These are phyloP conservation scores for Paulownia fortunei DNA, from an alignment of 257 asterid genomes.

Conservation along the genomic window DNA sequence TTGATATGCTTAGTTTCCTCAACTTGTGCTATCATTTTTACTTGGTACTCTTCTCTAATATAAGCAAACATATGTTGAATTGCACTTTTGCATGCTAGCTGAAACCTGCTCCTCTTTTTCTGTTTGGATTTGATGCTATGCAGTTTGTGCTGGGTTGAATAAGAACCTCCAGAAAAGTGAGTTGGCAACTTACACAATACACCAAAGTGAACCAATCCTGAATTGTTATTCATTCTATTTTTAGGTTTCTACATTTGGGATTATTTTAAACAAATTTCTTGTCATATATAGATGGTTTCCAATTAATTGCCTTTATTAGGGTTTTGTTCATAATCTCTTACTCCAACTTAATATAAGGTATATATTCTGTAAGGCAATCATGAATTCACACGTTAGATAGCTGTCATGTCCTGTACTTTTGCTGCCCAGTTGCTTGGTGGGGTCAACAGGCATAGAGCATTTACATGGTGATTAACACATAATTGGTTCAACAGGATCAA, in stretches of 20 bases:
- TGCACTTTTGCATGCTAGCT: neutral
- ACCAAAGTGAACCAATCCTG: neutral
- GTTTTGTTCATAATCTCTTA: neutral
- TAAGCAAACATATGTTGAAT: neutral
- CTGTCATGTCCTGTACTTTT: neutral
- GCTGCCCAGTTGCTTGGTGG: neutral
- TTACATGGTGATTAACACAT: neutral
- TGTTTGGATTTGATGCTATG: too few species aligned
- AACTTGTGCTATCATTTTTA: neutral
- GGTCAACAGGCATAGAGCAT: neutral
- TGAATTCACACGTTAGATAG: neutral
- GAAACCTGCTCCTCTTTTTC: slow-evolving; percentile 13
- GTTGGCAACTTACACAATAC: too few species aligned
- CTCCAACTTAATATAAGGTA: neutral
- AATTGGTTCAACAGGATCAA: neutral
- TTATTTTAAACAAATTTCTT: neutral
- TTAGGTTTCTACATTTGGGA: neutral
- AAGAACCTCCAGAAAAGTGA: too few species aligned
- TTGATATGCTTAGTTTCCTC: neutral
- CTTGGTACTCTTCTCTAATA: neutral
- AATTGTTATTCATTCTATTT: neutral
- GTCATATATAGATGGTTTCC: neutral
- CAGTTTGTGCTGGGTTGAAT: too few species aligned
- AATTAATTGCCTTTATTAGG: neutral
- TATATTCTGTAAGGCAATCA: neutral